These are phyloP conservation scores for Typha latifolia DNA, from an alignment of 176 grass and related monocot species.

Conservation along the genomic window DNA sequence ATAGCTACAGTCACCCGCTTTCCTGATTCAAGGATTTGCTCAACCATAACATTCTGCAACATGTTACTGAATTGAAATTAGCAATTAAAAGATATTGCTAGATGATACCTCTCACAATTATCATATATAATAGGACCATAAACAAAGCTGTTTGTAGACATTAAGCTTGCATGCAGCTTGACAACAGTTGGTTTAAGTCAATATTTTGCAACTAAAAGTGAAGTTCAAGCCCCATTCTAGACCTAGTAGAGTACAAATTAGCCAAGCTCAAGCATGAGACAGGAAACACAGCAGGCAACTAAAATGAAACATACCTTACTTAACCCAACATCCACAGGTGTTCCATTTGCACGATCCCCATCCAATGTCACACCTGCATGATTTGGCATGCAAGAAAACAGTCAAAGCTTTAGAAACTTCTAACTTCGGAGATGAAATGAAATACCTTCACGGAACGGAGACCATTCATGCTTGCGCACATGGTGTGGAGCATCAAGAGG, in stretches of 20 bases:
- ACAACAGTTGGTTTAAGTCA: too few species aligned
- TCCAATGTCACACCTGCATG: slow-evolving; percentile 78
- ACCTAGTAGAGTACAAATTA: not conserved
- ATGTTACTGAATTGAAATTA: not conserved
- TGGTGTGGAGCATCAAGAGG: slow-evolving; percentile 92
- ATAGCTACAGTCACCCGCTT: slow-evolving; percentile 82
- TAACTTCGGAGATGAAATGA: not conserved
- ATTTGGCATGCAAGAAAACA: slow-evolving; percentile 5
- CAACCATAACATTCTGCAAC: slow-evolving; percentile 67
- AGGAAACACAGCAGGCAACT: not conserved
- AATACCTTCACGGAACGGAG: slow-evolving; percentile 80
- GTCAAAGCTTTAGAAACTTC: not conserved
- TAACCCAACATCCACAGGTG: slow-evolving; percentile 87
- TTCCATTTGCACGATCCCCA: slow-evolving; percentile 58
- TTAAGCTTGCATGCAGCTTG: too few species aligned
- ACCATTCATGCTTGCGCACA: slow-evolving; percentile 90
- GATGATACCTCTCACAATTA: too few species aligned
- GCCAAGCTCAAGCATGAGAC: not conserved
- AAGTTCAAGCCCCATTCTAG: not conserved
- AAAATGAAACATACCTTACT: slow-evolving; percentile 54
- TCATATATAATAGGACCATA: too few species aligned
- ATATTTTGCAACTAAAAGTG: too few species aligned
- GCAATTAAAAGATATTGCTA: too few species aligned
- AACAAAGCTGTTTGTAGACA: too few species aligned
- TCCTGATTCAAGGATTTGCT: slow-evolving; percentile 68